Evolutionary conservation across 2,329 filamentous ascomycete species (phyloP), one percentile per base, ranked within the genome.

Genomic region (Clonostachys chloroleuca): DNA sequence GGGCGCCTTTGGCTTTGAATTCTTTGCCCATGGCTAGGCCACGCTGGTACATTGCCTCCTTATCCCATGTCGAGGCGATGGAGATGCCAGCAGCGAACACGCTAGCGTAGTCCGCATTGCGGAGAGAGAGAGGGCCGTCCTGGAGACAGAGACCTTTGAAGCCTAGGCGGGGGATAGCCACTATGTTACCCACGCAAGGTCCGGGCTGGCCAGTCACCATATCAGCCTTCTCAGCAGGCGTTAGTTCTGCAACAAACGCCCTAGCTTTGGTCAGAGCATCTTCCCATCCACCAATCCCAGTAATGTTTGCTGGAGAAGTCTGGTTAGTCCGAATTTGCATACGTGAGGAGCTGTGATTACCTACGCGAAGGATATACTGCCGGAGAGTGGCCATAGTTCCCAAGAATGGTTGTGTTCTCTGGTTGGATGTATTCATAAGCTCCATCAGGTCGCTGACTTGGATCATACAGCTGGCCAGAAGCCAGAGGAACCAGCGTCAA

Each of bases 1-100:
- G 85, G 18, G 87, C 76, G 48, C 87, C 87, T 68, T 92, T 92
- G 52, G 67, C 83, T 54, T 75, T 80, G 61, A 87, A 83, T 63
- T 92, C 88, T 43, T 60, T 41, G 16, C 68, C 72, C 68, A 75
- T 69, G 43, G 68, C 70, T 12, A 47, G 16, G 18, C 58, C 89
- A 45, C 89, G 80, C 48, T 77, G 71, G 59, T 83, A 83, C 52
- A 87, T 81, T 20, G 92, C 75, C 12, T 78, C 68, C 52, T 81
- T 84, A 63, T 92, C 87, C 86, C 88, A 95, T 36, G 56, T 53
- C 4, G 59, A 64, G 6, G 69, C 69, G 20, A 87, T 79, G 49
- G 87, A 87, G 43, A 89, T 73, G 51, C 86, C 87, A 6, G 67
- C 69, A 3, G 65, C 64, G 54, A 68, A 74, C 12, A 70, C 68